phyloP scores from a whole-genome alignment of 2,329 filamentous ascomycete genomes.

The Pestalotiopsis sp. region DNA sequence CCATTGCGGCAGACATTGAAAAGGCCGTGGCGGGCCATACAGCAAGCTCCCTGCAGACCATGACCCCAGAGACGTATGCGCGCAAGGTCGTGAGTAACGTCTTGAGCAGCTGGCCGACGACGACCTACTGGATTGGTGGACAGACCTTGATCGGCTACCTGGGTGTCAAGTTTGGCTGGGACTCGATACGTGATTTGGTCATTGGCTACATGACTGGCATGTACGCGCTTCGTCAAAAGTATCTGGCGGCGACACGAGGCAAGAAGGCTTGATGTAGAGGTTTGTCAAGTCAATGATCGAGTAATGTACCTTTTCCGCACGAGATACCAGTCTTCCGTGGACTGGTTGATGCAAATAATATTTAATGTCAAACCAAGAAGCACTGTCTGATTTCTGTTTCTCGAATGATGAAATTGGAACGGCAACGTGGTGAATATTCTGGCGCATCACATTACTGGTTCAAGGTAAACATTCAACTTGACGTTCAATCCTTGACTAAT shows the following conservation, averaged over 20 bases:
- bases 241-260: not conserved
- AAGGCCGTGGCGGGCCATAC: constrained; percentile 15
- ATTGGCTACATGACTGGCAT: constrained; percentile 16
- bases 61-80: constrained; percentile 18
- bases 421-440: too few species aligned
- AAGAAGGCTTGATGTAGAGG: not conserved
- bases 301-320: not conserved
- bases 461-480: too few species aligned
- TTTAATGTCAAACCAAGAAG: too few species aligned
- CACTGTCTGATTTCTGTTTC: too few species aligned
- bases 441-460: too few species aligned
- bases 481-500: too few species aligned
- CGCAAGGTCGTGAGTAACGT: constrained; percentile 19
- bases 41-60: constrained; percentile 14
- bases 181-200: constrained; percentile 18
- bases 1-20: constrained; percentile 18
- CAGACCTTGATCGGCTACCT: constrained; percentile 15
- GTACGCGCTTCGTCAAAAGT: constrained; percentile 11
- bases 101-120: constrained; percentile 15
- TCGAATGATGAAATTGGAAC: too few species aligned
- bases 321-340: not conserved
- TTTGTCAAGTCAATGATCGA: not conserved
- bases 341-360: too few species aligned
- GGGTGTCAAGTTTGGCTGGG: constrained; percentile 14
- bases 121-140: constrained; percentile 20